A percentile compares a stretch with the other conserved stretches of the same genome.
Evolutionary conservation across 116 monocot genomes (phyloP).

Genomic region (Posidonia oceanica): DNA sequence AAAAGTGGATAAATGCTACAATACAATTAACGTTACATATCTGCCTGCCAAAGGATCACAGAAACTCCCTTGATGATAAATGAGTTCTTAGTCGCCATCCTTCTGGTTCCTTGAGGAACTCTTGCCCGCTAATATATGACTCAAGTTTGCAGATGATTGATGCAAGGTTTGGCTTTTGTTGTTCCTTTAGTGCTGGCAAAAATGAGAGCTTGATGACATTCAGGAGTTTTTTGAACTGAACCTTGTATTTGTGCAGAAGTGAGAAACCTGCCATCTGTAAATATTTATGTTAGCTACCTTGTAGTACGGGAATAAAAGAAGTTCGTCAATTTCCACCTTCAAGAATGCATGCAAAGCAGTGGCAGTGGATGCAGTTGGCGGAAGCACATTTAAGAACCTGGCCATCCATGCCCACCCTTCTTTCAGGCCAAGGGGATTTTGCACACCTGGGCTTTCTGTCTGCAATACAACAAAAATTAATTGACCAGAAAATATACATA

Average conservation of each 20-base stretch:
- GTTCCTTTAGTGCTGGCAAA: conserved; percentile 52
- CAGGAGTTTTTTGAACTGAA: conserved; percentile 68
- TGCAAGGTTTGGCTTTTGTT: conserved; percentile 14
- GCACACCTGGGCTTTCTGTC: conserved; percentile 47
- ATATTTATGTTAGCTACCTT: not conserved
- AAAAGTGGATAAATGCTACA: too few species aligned
- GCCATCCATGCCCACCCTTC: conserved; percentile 98
- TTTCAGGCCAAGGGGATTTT: conserved; percentile 64
- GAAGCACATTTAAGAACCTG: conserved; percentile 62
- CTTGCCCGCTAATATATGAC: conserved; percentile 34
- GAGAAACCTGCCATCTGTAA: conserved; percentile 84
- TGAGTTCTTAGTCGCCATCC: conserved; percentile 20
- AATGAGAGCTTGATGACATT: conserved; percentile 32
- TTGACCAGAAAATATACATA: not conserved
- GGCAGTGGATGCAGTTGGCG: conserved; percentile 48
- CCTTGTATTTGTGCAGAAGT: conserved; percentile 40
- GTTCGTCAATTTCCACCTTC: conserved; percentile 27
- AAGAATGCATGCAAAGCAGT: conserved; percentile 72
- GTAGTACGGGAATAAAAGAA: not conserved
- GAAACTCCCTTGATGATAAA: conserved; percentile 16
- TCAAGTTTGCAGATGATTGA: conserved; percentile 43
- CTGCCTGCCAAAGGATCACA: conserved; percentile 1
- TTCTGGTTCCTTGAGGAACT: conserved; percentile 51
- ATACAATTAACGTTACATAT: too few species aligned
- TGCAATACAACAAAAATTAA: conserved; percentile 17